Conservation (phyloP, 768 basidiomycete species). For the Pleurotus salmoneostramineus region DNA sequence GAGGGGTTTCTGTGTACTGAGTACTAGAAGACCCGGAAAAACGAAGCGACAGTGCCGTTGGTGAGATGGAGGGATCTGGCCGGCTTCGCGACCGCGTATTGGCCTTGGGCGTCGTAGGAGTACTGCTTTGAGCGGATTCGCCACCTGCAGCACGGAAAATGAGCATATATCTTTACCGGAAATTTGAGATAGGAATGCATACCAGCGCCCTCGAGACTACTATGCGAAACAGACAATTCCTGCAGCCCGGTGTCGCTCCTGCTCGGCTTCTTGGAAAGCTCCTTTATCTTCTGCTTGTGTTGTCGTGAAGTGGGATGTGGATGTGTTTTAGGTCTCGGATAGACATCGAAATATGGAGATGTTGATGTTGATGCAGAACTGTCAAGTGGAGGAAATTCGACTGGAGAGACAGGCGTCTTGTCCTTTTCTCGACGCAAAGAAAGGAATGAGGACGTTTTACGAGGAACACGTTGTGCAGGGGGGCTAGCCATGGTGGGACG, state of each 20-base stretch:
- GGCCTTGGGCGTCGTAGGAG: conserved; percentile 21
- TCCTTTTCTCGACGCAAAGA: conserved; percentile 51
- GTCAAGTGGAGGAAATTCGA: conserved; percentile 13
- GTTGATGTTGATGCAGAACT: conserved; percentile 9
- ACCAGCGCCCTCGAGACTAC: neutral
- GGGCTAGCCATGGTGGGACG: conserved; percentile 28
- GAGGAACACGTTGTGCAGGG: conserved; percentile 34
- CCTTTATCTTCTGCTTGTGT: conserved; percentile 21
- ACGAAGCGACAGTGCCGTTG: conserved; percentile 47
- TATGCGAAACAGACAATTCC: neutral
- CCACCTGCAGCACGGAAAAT: conserved; percentile 13
- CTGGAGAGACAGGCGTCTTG: conserved; percentile 21
- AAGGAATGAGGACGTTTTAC: conserved; percentile 54
- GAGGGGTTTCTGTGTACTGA: conserved; percentile 66
- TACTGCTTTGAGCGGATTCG: conserved; percentile 20
- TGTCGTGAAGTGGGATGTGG: conserved; percentile 27
- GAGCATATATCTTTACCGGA: conserved; percentile 22
- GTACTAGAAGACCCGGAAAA: conserved; percentile 68
- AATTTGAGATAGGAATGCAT: conserved; percentile 31
- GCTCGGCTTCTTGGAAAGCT: conserved; percentile 13
- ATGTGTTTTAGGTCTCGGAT: conserved; percentile 35
- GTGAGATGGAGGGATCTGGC: conserved; percentile 50
- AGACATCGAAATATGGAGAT: conserved; percentile 42
- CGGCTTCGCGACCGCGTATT: conserved; percentile 49
- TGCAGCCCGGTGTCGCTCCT: conserved; percentile 14